A percentile compares a stretch with the other conserved stretches of the same genome.
phyloP scores from a whole-genome alignment of 768 basidiomycete species.

The Clitopilus passeckerianus region DNA sequence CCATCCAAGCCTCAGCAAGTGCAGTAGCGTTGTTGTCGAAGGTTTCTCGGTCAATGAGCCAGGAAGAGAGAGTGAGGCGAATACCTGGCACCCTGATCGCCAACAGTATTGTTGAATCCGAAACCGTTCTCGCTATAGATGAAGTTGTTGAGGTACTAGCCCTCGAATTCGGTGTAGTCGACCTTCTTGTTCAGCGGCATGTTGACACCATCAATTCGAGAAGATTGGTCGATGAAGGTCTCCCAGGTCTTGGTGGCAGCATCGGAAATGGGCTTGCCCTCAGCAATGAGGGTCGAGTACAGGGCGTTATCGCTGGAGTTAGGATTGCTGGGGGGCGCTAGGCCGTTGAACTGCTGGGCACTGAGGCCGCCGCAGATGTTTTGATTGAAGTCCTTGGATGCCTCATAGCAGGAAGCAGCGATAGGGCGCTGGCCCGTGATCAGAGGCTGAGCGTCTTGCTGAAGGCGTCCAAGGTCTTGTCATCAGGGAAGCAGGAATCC shows the following conservation, averaged over 20 bases:
- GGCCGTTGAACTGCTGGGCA: slow-evolving; percentile 21
- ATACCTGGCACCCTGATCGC: slow-evolving; percentile 2
- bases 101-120: background rate
- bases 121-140: background rate
- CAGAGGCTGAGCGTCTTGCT: slow-evolving; percentile 27
- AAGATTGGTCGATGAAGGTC: background rate
- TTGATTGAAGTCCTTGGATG: slow-evolving; percentile 20
- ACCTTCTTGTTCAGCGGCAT: background rate
- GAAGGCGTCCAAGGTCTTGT: background rate
- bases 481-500: background rate
- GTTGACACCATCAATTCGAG: background rate
- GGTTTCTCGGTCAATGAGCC: slow-evolving; percentile 3
- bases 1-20: background rate
- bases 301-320: slow-evolving; percentile 22
- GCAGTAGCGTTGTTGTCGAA: background rate
- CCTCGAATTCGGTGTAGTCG: background rate
- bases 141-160: background rate
- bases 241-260: background rate
- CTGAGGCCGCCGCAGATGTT: slow-evolving; percentile 22
- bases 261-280: background rate
- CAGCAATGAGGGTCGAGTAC: too few species aligned
- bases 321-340: slow-evolving; percentile 33
- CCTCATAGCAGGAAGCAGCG: slow-evolving; percentile 34
- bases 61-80: background rate
- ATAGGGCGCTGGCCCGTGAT: slow-evolving; percentile 29